Percentiles rank a stretch among this genome's conserved stretches.
These are phyloP conservation scores for Microsporum audouinii DNA, from an alignment of 2,329 filamentous ascomycete species.

Conservation along the genomic window DNA sequence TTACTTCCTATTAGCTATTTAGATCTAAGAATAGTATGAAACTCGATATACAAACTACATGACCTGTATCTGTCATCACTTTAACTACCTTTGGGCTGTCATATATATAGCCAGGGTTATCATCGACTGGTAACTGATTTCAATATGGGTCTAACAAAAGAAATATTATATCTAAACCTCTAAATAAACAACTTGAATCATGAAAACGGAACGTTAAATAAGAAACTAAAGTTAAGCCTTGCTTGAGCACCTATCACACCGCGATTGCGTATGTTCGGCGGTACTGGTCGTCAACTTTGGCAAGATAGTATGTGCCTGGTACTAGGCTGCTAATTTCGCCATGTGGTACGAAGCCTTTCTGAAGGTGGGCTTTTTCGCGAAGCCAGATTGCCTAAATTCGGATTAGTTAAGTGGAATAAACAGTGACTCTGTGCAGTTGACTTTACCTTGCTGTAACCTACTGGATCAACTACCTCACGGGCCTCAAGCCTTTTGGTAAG, in stretches of 20 bases:
- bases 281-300: conserved; percentile 76
- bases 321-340: conserved; percentile 56
- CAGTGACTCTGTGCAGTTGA: conserved; percentile 12
- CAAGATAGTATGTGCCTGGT: conserved; percentile 64
- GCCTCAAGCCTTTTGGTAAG: conserved; percentile 56
- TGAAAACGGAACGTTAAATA: neutral
- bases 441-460: conserved; percentile 61
- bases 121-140: no score
- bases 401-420: neutral
- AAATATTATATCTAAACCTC: neutral
- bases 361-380: conserved; percentile 69
- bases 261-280: conserved; percentile 66
- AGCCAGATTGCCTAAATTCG: conserved; percentile 57
- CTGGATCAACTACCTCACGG: conserved; percentile 55
- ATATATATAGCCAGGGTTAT: no score
- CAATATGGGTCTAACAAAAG: neutral
- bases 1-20: no score
- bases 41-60: no score
- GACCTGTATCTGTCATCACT: no score
- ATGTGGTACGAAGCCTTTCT: conserved; percentile 63
- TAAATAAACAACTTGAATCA: neutral
- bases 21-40: no score
- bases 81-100: no score
- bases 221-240: neutral
- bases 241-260: conserved; percentile 26